A percentile compares a stretch with the other conserved stretches of the same genome.
Evolutionary conservation across 1,284 basidiomycete species (phyloP).

Genomic region (Mycena citricolor): DNA sequence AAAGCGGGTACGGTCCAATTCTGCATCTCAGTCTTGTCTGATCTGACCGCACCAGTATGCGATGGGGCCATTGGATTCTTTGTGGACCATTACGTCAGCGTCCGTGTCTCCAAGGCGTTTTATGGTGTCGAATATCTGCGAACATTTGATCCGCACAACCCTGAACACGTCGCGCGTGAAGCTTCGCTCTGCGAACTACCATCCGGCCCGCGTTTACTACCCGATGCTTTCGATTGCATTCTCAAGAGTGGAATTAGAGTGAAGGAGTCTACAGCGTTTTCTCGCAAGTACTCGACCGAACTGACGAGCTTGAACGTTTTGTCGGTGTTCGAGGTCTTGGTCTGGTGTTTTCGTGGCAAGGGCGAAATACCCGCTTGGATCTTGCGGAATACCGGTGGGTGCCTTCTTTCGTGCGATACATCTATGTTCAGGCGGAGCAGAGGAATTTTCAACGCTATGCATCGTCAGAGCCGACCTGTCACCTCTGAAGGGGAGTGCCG

Average conservation of each 20-base stretch:
- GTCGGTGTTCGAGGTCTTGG: slow-evolving; percentile 76
- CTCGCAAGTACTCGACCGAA: slow-evolving; percentile 77
- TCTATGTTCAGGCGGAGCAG: slow-evolving; percentile 30
- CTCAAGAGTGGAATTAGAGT: slow-evolving; percentile 66
- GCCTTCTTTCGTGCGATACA: slow-evolving; percentile 2
- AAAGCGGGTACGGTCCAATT: slow-evolving; percentile 42
- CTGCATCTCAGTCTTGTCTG: slow-evolving; percentile 29
- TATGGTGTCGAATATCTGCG: slow-evolving; percentile 78
- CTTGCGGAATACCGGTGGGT: slow-evolving; percentile 54
- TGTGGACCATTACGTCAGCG: slow-evolving; percentile 77
- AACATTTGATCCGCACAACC: slow-evolving; percentile 61
- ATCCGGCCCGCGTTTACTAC: slow-evolving; percentile 68
- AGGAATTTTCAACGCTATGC: slow-evolving; percentile 73
- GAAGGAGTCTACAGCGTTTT: slow-evolving; percentile 77
- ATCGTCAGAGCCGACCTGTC: slow-evolving; percentile 75
- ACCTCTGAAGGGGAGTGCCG: slow-evolving; percentile 63
- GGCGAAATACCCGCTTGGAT: slow-evolving; percentile 72
- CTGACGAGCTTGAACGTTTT: slow-evolving; percentile 70
- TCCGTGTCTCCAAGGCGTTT: slow-evolving; percentile 74
- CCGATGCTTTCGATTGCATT: slow-evolving; percentile 79
- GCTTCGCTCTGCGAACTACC: slow-evolving; percentile 71
- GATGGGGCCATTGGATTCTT: slow-evolving; percentile 81
- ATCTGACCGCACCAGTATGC: slow-evolving; percentile 78
- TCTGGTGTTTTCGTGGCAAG: slow-evolving; percentile 77
- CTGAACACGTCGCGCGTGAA: slow-evolving; percentile 62